A percentile compares a stretch with the other conserved stretches of the same genome.
phyloP scores from a whole-genome alignment of 2,329 filamentous ascomycete genomes.

The Stachybotrys chlorohalonatus region DNA sequence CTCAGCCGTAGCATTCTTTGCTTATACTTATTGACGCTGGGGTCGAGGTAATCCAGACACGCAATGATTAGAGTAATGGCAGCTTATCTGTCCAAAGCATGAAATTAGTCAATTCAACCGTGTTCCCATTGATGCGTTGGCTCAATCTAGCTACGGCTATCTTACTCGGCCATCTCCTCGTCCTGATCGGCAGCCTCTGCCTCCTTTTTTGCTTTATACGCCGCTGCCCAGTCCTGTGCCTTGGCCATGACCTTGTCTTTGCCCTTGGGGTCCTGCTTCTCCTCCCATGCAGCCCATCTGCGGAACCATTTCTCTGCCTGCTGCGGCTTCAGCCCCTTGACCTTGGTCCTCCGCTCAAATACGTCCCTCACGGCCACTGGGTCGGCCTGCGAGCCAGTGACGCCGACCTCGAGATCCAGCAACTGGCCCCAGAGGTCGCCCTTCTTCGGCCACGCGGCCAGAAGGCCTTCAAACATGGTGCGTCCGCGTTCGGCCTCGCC shows the following conservation, averaged over 20 bases:
- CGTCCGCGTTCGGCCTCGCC: constrained; percentile 86
- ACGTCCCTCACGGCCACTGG: constrained; percentile 56
- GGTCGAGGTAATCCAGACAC: too few species aligned
- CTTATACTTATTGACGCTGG: too few species aligned
- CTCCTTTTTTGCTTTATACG: constrained; percentile 35
- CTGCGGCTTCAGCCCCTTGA: constrained; percentile 67
- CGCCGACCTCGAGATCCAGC: constrained; percentile 70
- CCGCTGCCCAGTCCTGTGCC: constrained; percentile 61
- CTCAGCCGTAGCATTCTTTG: too few species aligned
- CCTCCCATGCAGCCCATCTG: constrained; percentile 86
- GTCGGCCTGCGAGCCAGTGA: constrained; percentile 43
- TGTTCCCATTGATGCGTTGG: not conserved
- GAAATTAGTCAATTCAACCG: too few species aligned
- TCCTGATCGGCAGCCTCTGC: constrained; percentile 22
- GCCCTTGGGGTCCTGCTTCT: constrained; percentile 56
- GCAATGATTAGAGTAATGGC: too few species aligned
- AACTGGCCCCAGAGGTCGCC: constrained; percentile 91
- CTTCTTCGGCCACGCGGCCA: constrained; percentile 79
- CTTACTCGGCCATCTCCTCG: constrained; percentile 25
- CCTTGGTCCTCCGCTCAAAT: constrained; percentile 69
- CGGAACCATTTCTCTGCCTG: constrained; percentile 84
- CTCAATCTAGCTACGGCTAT: too few species aligned
- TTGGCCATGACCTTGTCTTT: constrained; percentile 61
- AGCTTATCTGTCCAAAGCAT: too few species aligned
- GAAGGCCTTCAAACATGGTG: constrained; percentile 85